Conservation (phyloP, 2,329 filamentous ascomycete genomes). For the Nemania sp. region DNA sequence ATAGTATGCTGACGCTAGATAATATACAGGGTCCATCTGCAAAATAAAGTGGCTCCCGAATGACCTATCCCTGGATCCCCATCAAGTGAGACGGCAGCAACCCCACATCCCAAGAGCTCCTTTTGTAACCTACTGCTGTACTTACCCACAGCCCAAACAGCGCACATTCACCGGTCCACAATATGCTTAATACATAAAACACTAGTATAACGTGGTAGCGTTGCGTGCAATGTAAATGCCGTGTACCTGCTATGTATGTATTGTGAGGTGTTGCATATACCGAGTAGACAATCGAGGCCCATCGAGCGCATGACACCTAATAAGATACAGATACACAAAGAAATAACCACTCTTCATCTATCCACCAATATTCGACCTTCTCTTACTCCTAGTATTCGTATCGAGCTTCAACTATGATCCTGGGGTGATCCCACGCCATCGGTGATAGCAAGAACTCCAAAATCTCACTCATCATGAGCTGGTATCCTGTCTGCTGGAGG, state of each 20-base stretch:
- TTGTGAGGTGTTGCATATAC: conserved; percentile 24
- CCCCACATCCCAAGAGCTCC: too few relatives aligned
- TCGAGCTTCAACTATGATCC: background rate
- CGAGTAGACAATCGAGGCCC: conserved; percentile 10
- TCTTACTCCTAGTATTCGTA: background rate
- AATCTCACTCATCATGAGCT: conserved; percentile 8
- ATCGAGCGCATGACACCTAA: background rate
- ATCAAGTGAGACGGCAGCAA: too few relatives aligned
- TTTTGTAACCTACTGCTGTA: too few relatives aligned
- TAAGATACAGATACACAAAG: conserved; percentile 22
- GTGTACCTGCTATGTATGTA: conserved; percentile 12
- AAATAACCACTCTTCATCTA: conserved; percentile 19
- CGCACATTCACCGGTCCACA: too few relatives aligned
- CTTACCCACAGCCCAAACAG: too few relatives aligned
- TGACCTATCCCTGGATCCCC: too few relatives aligned
- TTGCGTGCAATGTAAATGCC: background rate
- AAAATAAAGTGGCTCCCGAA: conserved; percentile 9
- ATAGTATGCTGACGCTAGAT: too few relatives aligned
- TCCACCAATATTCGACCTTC: conserved; percentile 5
- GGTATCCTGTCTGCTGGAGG: conserved; percentile 17
- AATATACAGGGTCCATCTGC: too few relatives aligned
- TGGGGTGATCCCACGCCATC: background rate
- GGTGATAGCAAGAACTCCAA: conserved; percentile 4
- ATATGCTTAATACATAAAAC: background rate
- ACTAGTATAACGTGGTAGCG: background rate